Conservation (phyloP, 352 stramenopile species). For the Phytopythium aichiense region DNA sequence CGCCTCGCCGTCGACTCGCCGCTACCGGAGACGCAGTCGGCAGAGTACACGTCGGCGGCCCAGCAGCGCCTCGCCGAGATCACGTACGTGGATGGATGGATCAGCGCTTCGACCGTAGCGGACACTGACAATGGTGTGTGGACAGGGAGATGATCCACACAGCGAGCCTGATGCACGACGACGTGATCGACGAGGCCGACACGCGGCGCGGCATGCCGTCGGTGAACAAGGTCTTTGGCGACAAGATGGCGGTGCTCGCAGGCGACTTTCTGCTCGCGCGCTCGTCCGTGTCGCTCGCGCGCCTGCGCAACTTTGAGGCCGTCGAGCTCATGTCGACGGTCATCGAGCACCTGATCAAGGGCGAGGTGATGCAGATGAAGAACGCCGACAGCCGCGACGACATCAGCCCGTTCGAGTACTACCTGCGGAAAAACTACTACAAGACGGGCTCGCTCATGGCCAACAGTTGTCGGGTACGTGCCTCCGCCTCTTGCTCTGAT, state of each 20-base stretch:
- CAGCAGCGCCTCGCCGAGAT: constrained; percentile 84
- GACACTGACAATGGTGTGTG: not conserved
- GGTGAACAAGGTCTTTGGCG: constrained; percentile 97
- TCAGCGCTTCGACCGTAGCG: too few relatives aligned
- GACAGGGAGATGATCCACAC: constrained; percentile 98
- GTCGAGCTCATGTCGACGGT: constrained; percentile 98
- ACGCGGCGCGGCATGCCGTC: constrained; percentile 91
- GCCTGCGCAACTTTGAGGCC: constrained; percentile 93
- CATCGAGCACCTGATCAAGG: constrained; percentile 98
- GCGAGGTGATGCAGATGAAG: constrained; percentile 99
- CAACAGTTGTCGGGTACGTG: constrained; percentile 90
- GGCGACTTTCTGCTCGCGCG: constrained; percentile 97
- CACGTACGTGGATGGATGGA: constrained; percentile 42
- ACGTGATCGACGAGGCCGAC: constrained; percentile 98
- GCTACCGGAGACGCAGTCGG: constrained; percentile 50
- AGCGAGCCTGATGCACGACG: constrained; percentile 97
- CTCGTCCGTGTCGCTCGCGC: constrained; percentile 94
- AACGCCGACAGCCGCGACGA: constrained; percentile 55
- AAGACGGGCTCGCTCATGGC: constrained; percentile 99
- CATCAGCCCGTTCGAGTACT: constrained; percentile 92
- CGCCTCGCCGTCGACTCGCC: constrained; percentile 34
- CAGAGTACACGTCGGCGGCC: constrained; percentile 65
- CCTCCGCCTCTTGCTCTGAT: too few relatives aligned
- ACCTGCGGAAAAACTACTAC: constrained; percentile 99
- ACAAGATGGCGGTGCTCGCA: constrained; percentile 97